These are phyloP conservation scores for Poa annua DNA, from an alignment of 176 grass and related monocot species.

Conservation along the genomic window DNA sequence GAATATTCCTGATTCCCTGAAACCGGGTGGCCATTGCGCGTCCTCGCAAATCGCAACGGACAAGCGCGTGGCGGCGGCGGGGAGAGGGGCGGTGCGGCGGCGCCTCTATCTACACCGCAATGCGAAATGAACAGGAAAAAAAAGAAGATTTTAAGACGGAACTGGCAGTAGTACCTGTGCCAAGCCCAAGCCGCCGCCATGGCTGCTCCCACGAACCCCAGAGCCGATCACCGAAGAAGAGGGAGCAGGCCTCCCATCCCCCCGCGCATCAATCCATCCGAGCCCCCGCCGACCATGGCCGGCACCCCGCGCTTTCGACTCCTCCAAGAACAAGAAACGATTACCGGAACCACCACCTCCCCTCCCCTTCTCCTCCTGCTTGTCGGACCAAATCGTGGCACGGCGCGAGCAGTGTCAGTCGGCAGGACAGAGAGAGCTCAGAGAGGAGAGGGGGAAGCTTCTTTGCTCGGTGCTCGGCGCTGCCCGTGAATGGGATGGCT, in stretches of 20 bases:
- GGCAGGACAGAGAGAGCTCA: not conserved
- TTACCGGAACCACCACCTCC: not conserved
- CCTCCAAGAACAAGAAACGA: slow-evolving; percentile 22
- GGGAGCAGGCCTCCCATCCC: slow-evolving; percentile 53
- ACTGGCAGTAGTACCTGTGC: slow-evolving; percentile 47
- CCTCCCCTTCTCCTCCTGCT: not conserved
- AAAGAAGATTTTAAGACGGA: not conserved
- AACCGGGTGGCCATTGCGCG: not conserved
- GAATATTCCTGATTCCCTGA: slow-evolving; percentile 3
- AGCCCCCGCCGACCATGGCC: slow-evolving; percentile 51
- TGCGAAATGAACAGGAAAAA: slow-evolving; percentile 31
- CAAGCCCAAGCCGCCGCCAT: slow-evolving; percentile 33
- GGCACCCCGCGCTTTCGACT: slow-evolving; percentile 26
- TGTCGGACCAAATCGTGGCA: slow-evolving; percentile 29
- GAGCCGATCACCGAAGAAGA: slow-evolving; percentile 44
- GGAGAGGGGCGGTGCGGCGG: not conserved
- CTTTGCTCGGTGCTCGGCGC: slow-evolving; percentile 31
- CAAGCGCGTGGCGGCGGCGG: no score
- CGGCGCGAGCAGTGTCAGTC: not conserved
- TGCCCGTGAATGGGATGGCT: slow-evolving; percentile 28
- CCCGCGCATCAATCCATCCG: slow-evolving; percentile 65
- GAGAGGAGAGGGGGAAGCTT: not conserved
- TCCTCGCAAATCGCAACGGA: no score
- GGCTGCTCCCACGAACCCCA: not conserved
- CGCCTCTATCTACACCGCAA: not conserved